Percentiles rank a stretch among this genome's conserved stretches.
Evolutionary conservation across 148 eudicot species (phyloP).

Genomic region (Heliosperma pusillum): DNA sequence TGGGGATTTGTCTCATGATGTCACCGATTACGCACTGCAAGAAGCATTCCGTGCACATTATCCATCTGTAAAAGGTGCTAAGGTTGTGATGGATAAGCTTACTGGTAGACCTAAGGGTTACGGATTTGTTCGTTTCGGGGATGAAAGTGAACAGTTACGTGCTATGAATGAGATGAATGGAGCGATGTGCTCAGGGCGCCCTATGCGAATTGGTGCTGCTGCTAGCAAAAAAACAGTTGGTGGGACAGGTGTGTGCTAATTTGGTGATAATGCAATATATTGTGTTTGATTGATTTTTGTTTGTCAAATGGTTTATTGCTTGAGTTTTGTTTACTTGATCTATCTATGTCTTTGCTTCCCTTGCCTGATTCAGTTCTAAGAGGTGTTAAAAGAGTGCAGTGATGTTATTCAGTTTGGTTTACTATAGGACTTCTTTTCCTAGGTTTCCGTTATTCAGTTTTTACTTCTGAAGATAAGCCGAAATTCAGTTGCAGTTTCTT

Average conservation of each 20-base stretch:
- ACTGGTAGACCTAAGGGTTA: conserved; percentile 88
- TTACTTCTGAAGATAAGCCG: conserved; percentile 37
- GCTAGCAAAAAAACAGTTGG: conserved; percentile 65
- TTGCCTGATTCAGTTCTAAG: background rate
- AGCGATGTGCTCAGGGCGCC: conserved; percentile 61
- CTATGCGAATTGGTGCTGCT: conserved; percentile 94
- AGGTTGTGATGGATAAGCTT: conserved; percentile 77
- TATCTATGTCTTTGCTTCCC: background rate
- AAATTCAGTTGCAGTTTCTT: conserved; percentile 51
- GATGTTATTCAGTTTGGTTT: conserved; percentile 18
- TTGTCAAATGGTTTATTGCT: background rate
- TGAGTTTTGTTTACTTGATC: conserved; percentile 6
- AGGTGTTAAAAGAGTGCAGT: conserved; percentile 7
- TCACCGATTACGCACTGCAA: conserved; percentile 71
- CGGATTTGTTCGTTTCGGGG: conserved; percentile 88
- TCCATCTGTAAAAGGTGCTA: conserved; percentile 86
- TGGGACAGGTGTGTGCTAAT: conserved; percentile 36
- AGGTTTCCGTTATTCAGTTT: conserved; percentile 29
- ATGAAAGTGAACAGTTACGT: conserved; percentile 74
- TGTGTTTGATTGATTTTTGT: background rate
- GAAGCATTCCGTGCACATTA: conserved; percentile 76
- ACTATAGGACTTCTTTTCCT: background rate
- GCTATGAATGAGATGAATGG: conserved; percentile 99
- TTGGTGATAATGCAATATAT: background rate
- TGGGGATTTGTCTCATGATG: conserved; percentile 89